These are phyloP conservation scores for Colletotrichum ledebouriae DNA, from an alignment of 2,329 filamentous ascomycete species.

Conservation along the genomic window DNA sequence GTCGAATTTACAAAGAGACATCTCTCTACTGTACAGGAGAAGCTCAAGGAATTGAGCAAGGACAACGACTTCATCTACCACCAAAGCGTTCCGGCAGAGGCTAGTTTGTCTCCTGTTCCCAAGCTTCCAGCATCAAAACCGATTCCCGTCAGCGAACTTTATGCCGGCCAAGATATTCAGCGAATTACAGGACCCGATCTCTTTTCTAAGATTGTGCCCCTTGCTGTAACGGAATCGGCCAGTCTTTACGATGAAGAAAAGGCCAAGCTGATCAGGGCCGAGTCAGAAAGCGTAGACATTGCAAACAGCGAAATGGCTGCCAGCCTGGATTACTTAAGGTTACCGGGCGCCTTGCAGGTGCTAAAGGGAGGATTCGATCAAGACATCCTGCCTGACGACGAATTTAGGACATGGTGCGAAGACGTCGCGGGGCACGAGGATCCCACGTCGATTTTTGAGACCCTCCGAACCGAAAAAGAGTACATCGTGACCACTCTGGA, in stretches of 20 bases:
- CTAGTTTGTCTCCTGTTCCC: slow-evolving; percentile 82
- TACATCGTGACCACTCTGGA: slow-evolving; percentile 81
- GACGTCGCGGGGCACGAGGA: slow-evolving; percentile 89
- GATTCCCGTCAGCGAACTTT: slow-evolving; percentile 95
- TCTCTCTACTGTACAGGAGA: slow-evolving; percentile 82
- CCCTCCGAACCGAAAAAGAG: slow-evolving; percentile 82
- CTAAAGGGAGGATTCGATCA: slow-evolving; percentile 94
- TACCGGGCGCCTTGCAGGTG: slow-evolving; percentile 90
- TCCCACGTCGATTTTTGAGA: slow-evolving; percentile 83
- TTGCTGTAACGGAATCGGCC: slow-evolving; percentile 95
- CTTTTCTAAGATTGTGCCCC: slow-evolving; percentile 95
- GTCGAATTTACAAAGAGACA: slow-evolving; percentile 89
- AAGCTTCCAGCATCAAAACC: slow-evolving; percentile 97
- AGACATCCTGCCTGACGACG: slow-evolving; percentile 87
- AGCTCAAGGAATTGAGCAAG: slow-evolving; percentile 80
- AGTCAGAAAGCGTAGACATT: slow-evolving; percentile 91
- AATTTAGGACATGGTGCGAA: slow-evolving; percentile 94
- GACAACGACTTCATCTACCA: slow-evolving; percentile 99
- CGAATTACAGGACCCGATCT: slow-evolving; percentile 97
- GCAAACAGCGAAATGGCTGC: slow-evolving; percentile 97
- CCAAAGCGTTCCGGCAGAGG: slow-evolving; percentile 88
- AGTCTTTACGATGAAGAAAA: slow-evolving; percentile 99
- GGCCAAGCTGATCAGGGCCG: slow-evolving; percentile 92
- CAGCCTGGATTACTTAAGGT: slow-evolving; percentile 90
- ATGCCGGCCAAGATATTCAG: slow-evolving; percentile 97